Evolutionary conservation across 2,329 filamentous ascomycete genomes (phyloP), one percentile per base, ranked within the genome.

Genomic region (Coniella lustricola): DNA sequence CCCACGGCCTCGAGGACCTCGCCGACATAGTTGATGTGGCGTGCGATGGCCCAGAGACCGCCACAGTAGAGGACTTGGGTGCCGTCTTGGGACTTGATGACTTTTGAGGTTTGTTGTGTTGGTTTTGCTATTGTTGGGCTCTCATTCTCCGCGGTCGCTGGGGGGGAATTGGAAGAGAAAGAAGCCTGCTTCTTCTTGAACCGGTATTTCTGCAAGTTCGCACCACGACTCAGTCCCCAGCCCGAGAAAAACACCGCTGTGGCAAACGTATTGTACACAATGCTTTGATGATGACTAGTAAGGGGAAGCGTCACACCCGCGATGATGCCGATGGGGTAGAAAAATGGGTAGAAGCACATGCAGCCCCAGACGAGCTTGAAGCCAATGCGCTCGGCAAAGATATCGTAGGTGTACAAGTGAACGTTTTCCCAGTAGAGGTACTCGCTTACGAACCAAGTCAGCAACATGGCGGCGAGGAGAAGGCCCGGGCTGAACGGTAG

Each of bases 381-480:
- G 21, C 49, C 49, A 3, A 51, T 35, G 33, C 29, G 39, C 34
- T 51, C 49, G 39, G 49, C 49, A n/a, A 51, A 48, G 17, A 51
- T 36, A 31, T 51, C 49, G 39, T 51, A 51, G 16, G 49, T 51
- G 49, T 48, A 51, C 4, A 51, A 44, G 39, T 51, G 49, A 25
- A 51, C 49, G 34, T 51, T 44, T 36, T 51, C 49, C 33, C 45
- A 51, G 17, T 31, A 48, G 31, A 51, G 21, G 44, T 51, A 51
- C 34, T 51, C 49, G 34, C 39, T 38, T 20, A 44, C 49, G 21
- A 51, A 51, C 49, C 49, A 51, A 17, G 34, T 44, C n/a, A 51
- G 44, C 7, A 51, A 10, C n/a, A 32, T 39, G 3, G 49, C 49
- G 34, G 44, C 40, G 18, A 51, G 44, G 9, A 35, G 25, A 21